These are phyloP conservation scores for Ceratonia siliqua DNA, from an alignment of 306 rosid genomes.

Conservation along the genomic window DNA sequence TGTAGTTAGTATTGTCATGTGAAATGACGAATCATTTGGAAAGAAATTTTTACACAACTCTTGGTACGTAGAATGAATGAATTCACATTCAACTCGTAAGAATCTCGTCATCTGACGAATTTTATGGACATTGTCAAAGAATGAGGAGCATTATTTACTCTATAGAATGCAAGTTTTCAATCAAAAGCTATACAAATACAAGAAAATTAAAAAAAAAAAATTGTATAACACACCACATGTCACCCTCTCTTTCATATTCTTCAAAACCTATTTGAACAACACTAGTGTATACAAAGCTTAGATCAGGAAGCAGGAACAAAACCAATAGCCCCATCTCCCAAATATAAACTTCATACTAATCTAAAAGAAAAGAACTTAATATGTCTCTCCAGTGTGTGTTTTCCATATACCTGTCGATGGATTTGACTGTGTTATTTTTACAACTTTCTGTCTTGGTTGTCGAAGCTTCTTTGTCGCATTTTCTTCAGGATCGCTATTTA, in stretches of 20 bases:
- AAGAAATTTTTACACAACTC: not conserved
- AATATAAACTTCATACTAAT: not conserved
- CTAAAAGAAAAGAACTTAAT: conserved; percentile 5
- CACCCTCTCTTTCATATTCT: conserved; percentile 6
- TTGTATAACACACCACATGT: not conserved
- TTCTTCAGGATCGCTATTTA: conserved; percentile 33
- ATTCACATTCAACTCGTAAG: not conserved
- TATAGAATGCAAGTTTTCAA: not conserved
- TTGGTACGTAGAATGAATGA: not conserved
- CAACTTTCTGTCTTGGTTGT: conserved; percentile 51
- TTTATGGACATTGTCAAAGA: conserved; percentile 21
- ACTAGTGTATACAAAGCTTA: conserved; percentile 28
- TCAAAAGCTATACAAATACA: conserved; percentile 34
- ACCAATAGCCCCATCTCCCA: conserved; percentile 18
- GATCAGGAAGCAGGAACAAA: conserved; percentile 22
- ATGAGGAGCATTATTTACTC: conserved; percentile 21
- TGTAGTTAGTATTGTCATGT: not conserved
- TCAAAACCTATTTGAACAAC: conserved; percentile 30
- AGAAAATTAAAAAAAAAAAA: not conserved
- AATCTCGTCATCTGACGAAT: not conserved
- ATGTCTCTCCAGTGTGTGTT: conserved; percentile 35
- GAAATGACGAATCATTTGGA: not conserved
- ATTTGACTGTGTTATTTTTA: conserved; percentile 54
- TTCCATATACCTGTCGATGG: conserved; percentile 71
- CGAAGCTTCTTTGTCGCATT: conserved; percentile 34